Conservation (phyloP, 441 rosid species). For the Gossypium gossypioides region DNA sequence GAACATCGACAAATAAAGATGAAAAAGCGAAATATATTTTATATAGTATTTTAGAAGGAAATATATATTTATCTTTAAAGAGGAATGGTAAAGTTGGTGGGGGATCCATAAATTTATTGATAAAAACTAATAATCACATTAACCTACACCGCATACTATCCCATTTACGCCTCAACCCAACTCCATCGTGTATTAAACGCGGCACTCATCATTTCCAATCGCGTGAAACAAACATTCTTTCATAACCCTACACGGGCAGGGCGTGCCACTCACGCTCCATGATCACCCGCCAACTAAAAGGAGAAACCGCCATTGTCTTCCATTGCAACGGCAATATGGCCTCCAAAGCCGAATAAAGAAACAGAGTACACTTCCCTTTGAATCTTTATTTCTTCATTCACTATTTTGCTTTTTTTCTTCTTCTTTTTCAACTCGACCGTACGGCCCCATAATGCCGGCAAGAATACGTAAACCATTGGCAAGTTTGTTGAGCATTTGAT, state of each 20-base stretch:
- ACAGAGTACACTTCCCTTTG: neutral
- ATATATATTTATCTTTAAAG: neutral
- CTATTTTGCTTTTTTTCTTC: neutral
- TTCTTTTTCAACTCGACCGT: neutral
- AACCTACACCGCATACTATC: neutral
- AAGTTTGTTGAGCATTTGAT: neutral
- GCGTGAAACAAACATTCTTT: neutral
- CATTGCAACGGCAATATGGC: neutral
- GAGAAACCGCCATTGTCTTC: neutral
- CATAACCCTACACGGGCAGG: neutral
- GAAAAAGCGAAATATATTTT: too few species aligned
- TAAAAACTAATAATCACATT: slow-evolving; percentile 6
- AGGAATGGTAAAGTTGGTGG: neutral
- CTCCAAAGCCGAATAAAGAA: neutral
- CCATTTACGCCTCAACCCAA: neutral
- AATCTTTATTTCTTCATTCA: neutral
- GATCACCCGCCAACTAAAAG: slow-evolving; percentile 12
- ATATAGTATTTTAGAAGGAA: too few species aligned
- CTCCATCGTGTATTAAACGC: neutral
- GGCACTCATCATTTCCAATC: neutral
- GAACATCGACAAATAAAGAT: neutral
- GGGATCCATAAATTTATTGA: neutral
- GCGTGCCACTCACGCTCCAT: slow-evolving; percentile 11
- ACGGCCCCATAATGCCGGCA: neutral
- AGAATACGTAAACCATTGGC: neutral